Percentiles rank a stretch among this genome's conserved stretches.
Conservation (phyloP, 305 asterid species). For the Fraxinus baroniana region DNA sequence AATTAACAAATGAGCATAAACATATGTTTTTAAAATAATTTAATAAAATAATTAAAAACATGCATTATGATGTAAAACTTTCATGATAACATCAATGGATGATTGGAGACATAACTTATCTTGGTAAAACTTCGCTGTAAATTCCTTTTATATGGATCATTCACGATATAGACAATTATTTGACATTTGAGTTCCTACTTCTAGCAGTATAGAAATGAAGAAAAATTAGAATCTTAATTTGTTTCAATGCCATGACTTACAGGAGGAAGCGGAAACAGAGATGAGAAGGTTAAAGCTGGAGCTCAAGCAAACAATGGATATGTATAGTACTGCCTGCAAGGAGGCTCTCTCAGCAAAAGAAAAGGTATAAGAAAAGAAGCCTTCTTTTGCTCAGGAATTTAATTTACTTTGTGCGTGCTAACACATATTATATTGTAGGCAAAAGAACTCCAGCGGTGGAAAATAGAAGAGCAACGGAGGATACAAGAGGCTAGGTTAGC, state of each 20-base stretch:
- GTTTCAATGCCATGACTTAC: constrained; percentile 13
- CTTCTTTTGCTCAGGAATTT: not conserved
- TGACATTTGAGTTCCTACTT: not conserved
- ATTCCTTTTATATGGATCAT: not conserved
- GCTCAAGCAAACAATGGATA: constrained; percentile 76
- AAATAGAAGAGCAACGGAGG: constrained; percentile 62
- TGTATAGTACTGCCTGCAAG: constrained; percentile 75
- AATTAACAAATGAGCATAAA: not conserved
- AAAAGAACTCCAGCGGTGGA: constrained; percentile 73
- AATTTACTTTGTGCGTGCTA: not conserved
- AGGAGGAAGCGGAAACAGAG: constrained; percentile 77
- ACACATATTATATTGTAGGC: constrained; percentile 36
- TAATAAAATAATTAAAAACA: not conserved
- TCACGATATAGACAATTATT: not conserved
- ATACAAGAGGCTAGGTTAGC: constrained; percentile 63
- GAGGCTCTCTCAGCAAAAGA: constrained; percentile 73
- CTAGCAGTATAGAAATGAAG: not conserved
- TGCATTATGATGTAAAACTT: not conserved
- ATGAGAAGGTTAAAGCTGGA: constrained; percentile 78
- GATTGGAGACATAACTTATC: not conserved
- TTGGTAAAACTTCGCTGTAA: not conserved
- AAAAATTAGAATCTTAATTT: not conserved
- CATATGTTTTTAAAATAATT: not conserved
- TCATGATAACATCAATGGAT: not conserved
- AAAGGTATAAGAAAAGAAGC: constrained; percentile 40